Evolutionary conservation across 2,329 filamentous ascomycete genomes (phyloP).

Genomic region (Phaeoacremonium minimum): DNA sequence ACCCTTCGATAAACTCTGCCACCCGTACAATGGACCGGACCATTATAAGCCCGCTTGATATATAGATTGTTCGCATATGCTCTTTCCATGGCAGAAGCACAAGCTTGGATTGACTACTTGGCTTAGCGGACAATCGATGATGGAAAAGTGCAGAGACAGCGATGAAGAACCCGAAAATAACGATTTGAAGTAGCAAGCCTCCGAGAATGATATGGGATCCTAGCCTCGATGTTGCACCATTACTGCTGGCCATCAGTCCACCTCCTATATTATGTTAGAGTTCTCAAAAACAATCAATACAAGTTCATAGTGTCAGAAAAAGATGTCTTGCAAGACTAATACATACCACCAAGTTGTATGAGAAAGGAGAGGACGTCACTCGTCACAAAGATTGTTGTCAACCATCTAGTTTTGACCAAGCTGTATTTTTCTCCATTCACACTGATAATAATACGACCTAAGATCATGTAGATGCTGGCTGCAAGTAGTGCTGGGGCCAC

Average conservation of each 20-base stretch:
- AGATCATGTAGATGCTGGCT: slow-evolving; percentile 46
- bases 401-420: slow-evolving; percentile 28
- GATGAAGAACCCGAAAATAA: slow-evolving; percentile 53
- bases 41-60: slow-evolving; percentile 22
- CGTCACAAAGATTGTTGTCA: slow-evolving; percentile 51
- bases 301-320: no score
- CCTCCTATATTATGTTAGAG: no score
- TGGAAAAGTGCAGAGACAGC: slow-evolving; percentile 45
- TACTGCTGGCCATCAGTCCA: slow-evolving; percentile 23
- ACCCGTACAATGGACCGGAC: slow-evolving; percentile 30
- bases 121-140: slow-evolving; percentile 20
- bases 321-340: no score
- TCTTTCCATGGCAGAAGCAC: slow-evolving; percentile 18
- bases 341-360: slow-evolving; percentile 39
- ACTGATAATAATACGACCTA: slow-evolving; percentile 35
- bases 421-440: slow-evolving; percentile 24
- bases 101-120: slow-evolving; percentile 4
- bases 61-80: slow-evolving; percentile 14
- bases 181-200: slow-evolving; percentile 52
- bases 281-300: no score
- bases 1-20: slow-evolving; percentile 29
- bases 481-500: slow-evolving; percentile 42
- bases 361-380: slow-evolving; percentile 50
- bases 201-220: slow-evolving; percentile 49
- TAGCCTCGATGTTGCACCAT: slow-evolving; percentile 16